Conservation (phyloP, 805 yeast species). For the Vanderwaltozyma tropicalis region DNA sequence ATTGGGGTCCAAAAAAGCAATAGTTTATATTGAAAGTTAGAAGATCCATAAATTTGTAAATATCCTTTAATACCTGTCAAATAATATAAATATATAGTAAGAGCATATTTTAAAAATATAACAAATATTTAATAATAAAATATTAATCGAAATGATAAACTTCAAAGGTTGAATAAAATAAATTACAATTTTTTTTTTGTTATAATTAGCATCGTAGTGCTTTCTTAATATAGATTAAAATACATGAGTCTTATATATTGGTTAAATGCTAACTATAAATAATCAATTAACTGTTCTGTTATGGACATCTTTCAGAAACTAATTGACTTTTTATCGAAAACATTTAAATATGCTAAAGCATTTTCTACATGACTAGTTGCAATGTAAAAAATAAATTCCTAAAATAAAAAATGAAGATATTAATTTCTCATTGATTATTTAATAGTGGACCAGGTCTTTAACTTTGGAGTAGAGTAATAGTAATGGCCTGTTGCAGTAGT, state of each 20-base stretch:
- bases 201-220: neutral
- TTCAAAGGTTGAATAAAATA: too few relatives aligned
- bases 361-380: neutral
- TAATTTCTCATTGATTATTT: constrained; percentile 8
- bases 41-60: neutral
- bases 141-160: too few relatives aligned
- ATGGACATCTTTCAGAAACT: neutral
- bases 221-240: constrained; percentile 2
- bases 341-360: neutral
- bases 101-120: too few relatives aligned
- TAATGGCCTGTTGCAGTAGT: constrained; percentile 28
- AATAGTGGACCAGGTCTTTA: constrained; percentile 47
- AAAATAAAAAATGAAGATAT: neutral
- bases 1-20: constrained; percentile 69
- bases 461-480: constrained; percentile 42
- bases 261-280: neutral
- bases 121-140: too few relatives aligned
- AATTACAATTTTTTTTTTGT: too few relatives aligned
- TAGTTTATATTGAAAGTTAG: neutral
- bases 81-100: too few relatives aligned
- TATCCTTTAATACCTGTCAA: neutral
- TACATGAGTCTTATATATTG: constrained; percentile 1
- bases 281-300: neutral
- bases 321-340: neutral
- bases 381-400: too few relatives aligned